phyloP scores from a whole-genome alignment of 2,329 filamentous ascomycete species.

The Microdochium nivale region DNA sequence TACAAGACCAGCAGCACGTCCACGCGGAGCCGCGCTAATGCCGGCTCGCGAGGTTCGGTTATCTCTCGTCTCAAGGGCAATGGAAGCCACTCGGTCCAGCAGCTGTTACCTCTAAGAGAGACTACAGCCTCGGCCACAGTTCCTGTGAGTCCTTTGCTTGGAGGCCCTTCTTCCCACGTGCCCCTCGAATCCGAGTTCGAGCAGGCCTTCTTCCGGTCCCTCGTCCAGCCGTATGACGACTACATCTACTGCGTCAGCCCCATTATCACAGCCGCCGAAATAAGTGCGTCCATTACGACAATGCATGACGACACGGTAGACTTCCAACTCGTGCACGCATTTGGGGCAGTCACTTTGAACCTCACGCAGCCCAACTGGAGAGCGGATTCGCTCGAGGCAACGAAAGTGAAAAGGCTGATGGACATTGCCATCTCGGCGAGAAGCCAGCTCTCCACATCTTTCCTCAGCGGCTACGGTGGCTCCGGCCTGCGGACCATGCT shows the following conservation, averaged over 20 bases:
- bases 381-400: neutral
- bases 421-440: neutral
- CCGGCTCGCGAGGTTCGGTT: neutral
- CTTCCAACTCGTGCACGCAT: neutral
- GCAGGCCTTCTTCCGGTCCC: neutral
- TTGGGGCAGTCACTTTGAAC: neutral
- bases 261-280: neutral
- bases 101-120: neutral
- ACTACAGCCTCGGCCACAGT: too few species aligned
- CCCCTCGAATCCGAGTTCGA: neutral
- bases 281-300: neutral
- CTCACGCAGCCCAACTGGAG: neutral
- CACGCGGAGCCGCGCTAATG: neutral
- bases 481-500: neutral
- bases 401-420: neutral
- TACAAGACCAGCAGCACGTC: neutral
- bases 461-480: neutral
- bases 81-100: neutral
- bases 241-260: constrained; percentile 1
- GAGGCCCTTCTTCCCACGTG: neutral
- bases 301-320: neutral
- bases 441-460: neutral
- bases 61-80: neutral
- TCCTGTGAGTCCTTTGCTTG: neutral
- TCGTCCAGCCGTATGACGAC: neutral